Evolutionary conservation across 306 rosid species (phyloP), one percentile per base, ranked within the genome.

Genomic region (Vigna nakashimae): DNA sequence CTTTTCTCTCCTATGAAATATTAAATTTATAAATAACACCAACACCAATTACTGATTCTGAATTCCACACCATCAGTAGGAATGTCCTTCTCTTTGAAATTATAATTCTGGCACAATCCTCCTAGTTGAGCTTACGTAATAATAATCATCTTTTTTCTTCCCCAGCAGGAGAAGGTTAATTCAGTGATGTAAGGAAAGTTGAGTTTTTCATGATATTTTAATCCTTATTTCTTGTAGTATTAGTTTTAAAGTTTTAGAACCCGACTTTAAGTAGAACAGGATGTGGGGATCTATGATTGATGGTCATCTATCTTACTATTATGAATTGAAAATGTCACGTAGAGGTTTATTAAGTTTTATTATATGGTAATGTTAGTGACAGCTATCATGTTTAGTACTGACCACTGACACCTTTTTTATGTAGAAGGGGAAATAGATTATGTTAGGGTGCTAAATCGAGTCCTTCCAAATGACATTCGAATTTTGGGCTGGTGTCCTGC

Each of bases 381-480:
- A 28, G 26, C 50, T 48, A 28, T 50, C 26, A 69, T 69, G 17
- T 9, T 50, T 8, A 50, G 0, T 30, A 57, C 16, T 22, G 34
- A 16, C 24, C 3, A n/a, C 22, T 49, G 2, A 20, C 60, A 38
- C 12, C 73, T 2, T 53, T 57, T 74, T 75, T 73, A 75, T 53
- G 59, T 85, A 90, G 95, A 88, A 75, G 90, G 86, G 66, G 98
- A 94, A 87, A 86, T 92, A 62, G 95, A 94, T 89, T 94, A 94
- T 80, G 97, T 88, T 79, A 88, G 92, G 87, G 97, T 92, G 80
- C 86, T 94, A 72, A 94, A 92, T 87, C 89, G 91, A 83, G 97
- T 60, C 60, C 97, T 94, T 75, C 98, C 97, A 0, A 70, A 79
- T 77, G 97, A 94, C 84, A 94, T 94, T 79, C 88, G 97, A 74